Evolutionary conservation across 768 basidiomycete genomes (phyloP).

Genomic region (Nidularia pulvinata): DNA sequence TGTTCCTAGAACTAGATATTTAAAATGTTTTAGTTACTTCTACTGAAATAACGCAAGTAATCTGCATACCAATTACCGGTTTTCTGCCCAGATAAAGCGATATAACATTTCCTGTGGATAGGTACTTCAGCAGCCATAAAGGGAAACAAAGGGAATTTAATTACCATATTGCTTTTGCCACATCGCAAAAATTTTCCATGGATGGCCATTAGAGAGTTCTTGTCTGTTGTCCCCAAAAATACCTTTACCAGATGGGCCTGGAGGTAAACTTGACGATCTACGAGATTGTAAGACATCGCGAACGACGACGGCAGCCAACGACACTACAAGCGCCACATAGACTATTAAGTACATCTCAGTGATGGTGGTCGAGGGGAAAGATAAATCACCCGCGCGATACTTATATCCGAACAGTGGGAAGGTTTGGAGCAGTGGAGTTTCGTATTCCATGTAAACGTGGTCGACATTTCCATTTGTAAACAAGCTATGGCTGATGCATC

Average conservation of each 20-base stretch:
- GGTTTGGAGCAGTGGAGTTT: no score
- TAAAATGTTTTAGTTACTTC: not conserved
- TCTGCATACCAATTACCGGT: not conserved
- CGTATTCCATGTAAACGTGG: no score
- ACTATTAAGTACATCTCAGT: no score
- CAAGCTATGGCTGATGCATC: no score
- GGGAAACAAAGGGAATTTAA: not conserved
- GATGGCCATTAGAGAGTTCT: not conserved
- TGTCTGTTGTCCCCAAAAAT: not conserved
- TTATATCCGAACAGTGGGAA: no score
- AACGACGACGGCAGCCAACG: no score
- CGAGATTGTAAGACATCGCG: no score
- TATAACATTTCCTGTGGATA: not conserved
- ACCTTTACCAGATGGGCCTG: not conserved
- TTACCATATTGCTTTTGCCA: not conserved
- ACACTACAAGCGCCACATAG: no score
- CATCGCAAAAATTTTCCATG: not conserved
- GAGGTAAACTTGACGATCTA: not conserved
- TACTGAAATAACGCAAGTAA: not conserved
- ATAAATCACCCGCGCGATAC: no score
- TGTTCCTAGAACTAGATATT: slow-evolving; percentile 18
- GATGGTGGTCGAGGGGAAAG: no score
- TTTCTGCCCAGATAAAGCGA: not conserved
- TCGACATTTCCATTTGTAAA: no score
- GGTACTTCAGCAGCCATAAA: not conserved